These are phyloP conservation scores for Talaromyces adpressus DNA, from an alignment of 495 filamentous ascomycete genomes.

Conservation along the genomic window DNA sequence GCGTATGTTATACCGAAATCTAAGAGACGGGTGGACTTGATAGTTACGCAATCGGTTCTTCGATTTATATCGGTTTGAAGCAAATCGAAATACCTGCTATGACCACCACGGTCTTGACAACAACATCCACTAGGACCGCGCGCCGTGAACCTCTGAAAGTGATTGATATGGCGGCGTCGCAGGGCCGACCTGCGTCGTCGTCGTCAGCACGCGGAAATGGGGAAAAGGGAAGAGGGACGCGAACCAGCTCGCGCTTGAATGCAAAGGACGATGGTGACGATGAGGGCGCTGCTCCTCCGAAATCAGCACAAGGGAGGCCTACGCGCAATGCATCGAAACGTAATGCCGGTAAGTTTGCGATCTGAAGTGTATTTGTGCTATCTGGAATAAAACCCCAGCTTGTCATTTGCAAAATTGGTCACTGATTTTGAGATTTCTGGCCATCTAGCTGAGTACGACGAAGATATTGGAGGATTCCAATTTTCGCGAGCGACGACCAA, in stretches of 20 bases:
- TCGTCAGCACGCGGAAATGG: conserved; percentile 19
- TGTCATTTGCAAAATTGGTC: background rate
- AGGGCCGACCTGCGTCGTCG: conserved; percentile 31
- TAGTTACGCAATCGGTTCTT: background rate
- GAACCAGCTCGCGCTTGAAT: conserved; percentile 34
- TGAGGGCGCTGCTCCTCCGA: background rate
- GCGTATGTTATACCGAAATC: background rate
- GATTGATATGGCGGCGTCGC: conserved; percentile 37
- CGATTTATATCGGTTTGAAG: background rate
- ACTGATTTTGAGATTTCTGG: conserved; percentile 11
- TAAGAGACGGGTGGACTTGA: background rate
- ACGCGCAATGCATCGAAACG: conserved; percentile 29
- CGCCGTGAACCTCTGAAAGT: conserved; percentile 37
- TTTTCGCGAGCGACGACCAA: conserved; percentile 42
- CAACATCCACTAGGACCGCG: conserved; percentile 33
- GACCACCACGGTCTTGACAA: conserved; percentile 38
- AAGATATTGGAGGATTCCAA: conserved; percentile 48
- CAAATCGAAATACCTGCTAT: conserved; percentile 24
- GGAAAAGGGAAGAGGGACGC: conserved; percentile 20
- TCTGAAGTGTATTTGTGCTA: background rate
- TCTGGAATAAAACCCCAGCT: background rate
- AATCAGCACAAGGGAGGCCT: conserved; percentile 7
- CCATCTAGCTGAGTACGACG: conserved; percentile 36
- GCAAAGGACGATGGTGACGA: conserved; percentile 25
- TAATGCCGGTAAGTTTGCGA: conserved; percentile 35